Conservation (phyloP, 2,329 filamentous ascomycete genomes). For the Cercospora zeina region DNA sequence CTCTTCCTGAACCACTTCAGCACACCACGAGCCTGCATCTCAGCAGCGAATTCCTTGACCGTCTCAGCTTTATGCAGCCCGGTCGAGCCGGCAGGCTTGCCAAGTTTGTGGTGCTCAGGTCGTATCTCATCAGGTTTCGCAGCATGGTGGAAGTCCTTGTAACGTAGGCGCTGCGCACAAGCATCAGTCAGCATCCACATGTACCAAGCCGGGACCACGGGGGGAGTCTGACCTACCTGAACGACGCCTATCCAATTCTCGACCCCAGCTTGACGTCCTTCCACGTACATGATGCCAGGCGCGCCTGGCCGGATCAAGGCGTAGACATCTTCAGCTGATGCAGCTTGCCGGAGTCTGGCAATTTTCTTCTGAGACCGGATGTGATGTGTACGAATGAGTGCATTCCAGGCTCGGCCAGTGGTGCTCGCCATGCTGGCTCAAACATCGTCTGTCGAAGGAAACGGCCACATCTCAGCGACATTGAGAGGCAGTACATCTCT, state of each 20-base stretch:
- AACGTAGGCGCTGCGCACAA: conserved; percentile 54
- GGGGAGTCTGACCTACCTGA: conserved; percentile 45
- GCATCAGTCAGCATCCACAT: conserved; percentile 4
- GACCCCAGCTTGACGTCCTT: conserved; percentile 59
- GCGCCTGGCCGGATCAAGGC: conserved; percentile 67
- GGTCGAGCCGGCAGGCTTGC: conserved; percentile 37
- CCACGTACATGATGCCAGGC: conserved; percentile 78
- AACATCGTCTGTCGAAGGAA: not conserved
- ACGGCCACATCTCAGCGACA: not conserved
- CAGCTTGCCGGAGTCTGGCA: conserved; percentile 62
- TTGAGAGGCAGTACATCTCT: not conserved
- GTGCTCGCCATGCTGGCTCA: conserved; percentile 11
- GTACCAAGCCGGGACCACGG: not conserved
- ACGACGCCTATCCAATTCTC: conserved; percentile 65
- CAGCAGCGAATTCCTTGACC: conserved; percentile 63
- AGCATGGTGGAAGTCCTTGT: conserved; percentile 71
- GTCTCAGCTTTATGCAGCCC: conserved; percentile 59
- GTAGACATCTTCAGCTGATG: conserved; percentile 60
- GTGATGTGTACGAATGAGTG: conserved; percentile 75
- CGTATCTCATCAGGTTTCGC: conserved; percentile 51
- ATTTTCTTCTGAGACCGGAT: conserved; percentile 79
- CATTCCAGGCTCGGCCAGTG: conserved; percentile 43
- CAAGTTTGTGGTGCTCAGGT: conserved; percentile 24
- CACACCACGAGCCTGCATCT: conserved; percentile 62
- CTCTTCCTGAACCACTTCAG: conserved; percentile 66